A percentile compares a stretch with the other conserved stretches of the same genome.
Conservation (phyloP, 768 basidiomycete species). For the Infundibulicybe gibba region DNA sequence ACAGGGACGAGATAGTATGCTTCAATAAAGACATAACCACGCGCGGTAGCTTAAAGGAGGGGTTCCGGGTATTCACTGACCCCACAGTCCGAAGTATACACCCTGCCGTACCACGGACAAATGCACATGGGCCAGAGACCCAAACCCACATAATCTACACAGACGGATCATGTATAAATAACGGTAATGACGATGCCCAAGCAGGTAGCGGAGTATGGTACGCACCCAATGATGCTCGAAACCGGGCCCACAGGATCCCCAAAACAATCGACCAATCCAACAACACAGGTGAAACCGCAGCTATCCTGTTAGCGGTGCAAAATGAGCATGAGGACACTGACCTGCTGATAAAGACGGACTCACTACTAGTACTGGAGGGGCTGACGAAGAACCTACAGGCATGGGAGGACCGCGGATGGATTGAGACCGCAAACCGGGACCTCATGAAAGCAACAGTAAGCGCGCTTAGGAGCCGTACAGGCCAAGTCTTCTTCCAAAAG, state of each 20-base stretch:
- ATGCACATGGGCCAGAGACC: too few relatives aligned
- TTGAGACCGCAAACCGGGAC: background rate
- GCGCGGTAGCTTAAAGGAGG: background rate
- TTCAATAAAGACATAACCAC: too few relatives aligned
- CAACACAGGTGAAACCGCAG: constrained; percentile 12
- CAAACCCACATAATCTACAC: constrained; percentile 5
- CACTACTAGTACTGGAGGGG: constrained; percentile 9
- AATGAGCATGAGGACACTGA: background rate
- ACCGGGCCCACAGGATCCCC: constrained; percentile 9
- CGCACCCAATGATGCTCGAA: constrained; percentile 1
- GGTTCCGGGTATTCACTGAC: background rate
- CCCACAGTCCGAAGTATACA: background rate
- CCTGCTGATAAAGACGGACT: constrained; percentile 10
- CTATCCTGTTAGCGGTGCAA: constrained; percentile 8
- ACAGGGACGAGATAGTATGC: too few relatives aligned
- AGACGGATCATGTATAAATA: constrained; percentile 7
- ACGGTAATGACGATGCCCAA: background rate
- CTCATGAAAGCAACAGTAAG: background rate
- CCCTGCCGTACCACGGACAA: background rate
- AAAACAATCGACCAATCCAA: constrained; percentile 7
- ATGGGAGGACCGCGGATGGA: constrained; percentile 11
- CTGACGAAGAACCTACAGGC: constrained; percentile 3
- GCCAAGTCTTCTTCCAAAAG: too few relatives aligned
- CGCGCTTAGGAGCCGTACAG: background rate
- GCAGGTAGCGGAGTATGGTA: constrained; percentile 16